phyloP scores from a whole-genome alignment of 257 asterid species.

The Paulownia fortunei region DNA sequence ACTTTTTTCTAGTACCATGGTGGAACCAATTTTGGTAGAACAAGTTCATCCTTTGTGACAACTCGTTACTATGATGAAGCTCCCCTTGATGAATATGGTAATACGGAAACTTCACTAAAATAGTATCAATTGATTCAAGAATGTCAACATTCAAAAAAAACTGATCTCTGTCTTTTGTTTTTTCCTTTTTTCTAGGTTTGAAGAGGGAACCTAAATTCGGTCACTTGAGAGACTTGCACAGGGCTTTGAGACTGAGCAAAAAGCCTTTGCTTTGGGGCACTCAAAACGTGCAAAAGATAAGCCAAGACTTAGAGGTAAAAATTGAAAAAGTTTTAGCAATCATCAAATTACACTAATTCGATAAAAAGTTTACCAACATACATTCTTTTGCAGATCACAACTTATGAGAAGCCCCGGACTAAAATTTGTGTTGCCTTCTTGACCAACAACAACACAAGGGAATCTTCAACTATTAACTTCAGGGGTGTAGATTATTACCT shows the following conservation, averaged over 20 bases:
- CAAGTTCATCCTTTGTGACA: constrained; percentile 85
- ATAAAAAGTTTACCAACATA: too few species aligned
- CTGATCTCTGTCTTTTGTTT: background rate
- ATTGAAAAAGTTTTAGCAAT: too few species aligned
- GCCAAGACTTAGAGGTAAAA: constrained; percentile 62
- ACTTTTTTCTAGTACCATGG: constrained; percentile 66
- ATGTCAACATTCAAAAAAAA: background rate
- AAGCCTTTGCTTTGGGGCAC: constrained; percentile 83
- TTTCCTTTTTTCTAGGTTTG: constrained; percentile 48
- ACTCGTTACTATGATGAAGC: constrained; percentile 98
- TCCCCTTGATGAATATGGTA: constrained; percentile 94
- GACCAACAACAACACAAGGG: constrained; percentile 61
- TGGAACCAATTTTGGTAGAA: constrained; percentile 89
- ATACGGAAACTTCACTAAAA: background rate
- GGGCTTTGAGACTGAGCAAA: constrained; percentile 74
- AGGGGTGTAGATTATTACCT: constrained; percentile 65
- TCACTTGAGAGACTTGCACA: constrained; percentile 80
- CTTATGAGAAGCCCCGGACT: constrained; percentile 56
- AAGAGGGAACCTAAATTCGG: constrained; percentile 88
- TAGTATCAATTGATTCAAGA: background rate
- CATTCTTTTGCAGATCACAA: constrained; percentile 48
- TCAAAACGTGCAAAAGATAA: constrained; percentile 45
- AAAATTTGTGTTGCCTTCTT: constrained; percentile 69
- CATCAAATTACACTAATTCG: too few species aligned
- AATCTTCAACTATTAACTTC: constrained; percentile 49